phyloP scores from a whole-genome alignment of 352 stramenopile genomes.

The Globisporangium emineosum region DNA sequence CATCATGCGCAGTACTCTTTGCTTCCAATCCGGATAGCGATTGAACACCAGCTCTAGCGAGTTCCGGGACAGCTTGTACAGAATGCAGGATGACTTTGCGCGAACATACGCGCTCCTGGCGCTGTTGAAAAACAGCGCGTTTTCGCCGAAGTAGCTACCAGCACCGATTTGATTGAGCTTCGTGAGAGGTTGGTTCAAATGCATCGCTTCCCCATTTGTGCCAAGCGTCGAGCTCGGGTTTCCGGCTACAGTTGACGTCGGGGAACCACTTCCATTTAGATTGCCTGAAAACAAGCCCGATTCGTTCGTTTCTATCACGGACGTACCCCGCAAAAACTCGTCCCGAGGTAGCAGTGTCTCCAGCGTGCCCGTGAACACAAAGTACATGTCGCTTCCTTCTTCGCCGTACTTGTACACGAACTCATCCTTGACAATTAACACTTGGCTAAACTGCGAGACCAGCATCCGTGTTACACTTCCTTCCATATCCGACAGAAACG shows the following conservation, averaged over 20 bases:
- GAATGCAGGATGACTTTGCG: slow-evolving; percentile 60
- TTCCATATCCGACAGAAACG: slow-evolving; percentile 55
- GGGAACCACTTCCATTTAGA: neutral
- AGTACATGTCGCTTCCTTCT: slow-evolving; percentile 71
- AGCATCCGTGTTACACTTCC: slow-evolving; percentile 62
- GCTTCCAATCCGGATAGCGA: slow-evolving; percentile 67
- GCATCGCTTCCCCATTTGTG: slow-evolving; percentile 1
- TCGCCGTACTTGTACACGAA: slow-evolving; percentile 65
- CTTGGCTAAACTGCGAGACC: slow-evolving; percentile 63
- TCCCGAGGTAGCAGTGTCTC: slow-evolving; percentile 43
- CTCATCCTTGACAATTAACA: slow-evolving; percentile 56
- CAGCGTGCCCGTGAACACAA: slow-evolving; percentile 64
- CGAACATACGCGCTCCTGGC: slow-evolving; percentile 51
- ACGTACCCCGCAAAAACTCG: slow-evolving; percentile 23
- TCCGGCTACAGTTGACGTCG: neutral
- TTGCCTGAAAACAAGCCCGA: neutral
- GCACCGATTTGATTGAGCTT: slow-evolving; percentile 53
- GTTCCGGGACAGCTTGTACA: slow-evolving; percentile 64
- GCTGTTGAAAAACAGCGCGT: slow-evolving; percentile 63
- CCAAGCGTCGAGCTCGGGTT: neutral
- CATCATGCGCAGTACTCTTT: slow-evolving; percentile 62
- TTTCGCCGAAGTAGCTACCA: slow-evolving; percentile 69
- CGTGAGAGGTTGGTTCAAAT: slow-evolving; percentile 20
- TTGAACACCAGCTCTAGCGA: slow-evolving; percentile 72
- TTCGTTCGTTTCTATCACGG: slow-evolving; percentile 27